These are phyloP conservation scores for Flammula alnicola DNA, from an alignment of 1,284 basidiomycete species.

Conservation along the genomic window DNA sequence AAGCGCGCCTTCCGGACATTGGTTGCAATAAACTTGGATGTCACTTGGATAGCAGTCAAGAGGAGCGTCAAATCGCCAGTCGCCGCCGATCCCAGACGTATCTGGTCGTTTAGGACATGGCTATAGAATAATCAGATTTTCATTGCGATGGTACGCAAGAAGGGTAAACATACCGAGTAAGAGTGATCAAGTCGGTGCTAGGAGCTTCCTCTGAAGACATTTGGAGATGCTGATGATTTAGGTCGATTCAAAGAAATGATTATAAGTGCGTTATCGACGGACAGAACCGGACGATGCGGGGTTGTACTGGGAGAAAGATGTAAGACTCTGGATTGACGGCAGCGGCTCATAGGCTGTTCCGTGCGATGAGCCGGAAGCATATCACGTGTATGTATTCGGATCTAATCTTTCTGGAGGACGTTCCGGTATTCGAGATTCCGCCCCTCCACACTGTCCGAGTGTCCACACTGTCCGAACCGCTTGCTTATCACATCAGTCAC, in stretches of 20 bases:
- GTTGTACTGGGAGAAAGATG: constrained; percentile 20
- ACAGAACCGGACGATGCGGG: constrained; percentile 32
- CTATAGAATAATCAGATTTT: constrained; percentile 41
- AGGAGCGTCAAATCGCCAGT: constrained; percentile 95
- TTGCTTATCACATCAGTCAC: too few species aligned
- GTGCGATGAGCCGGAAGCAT: constrained; percentile 13
- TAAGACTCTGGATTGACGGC: constrained; percentile 8
- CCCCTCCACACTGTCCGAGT: too few species aligned
- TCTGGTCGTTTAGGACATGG: constrained; percentile 86
- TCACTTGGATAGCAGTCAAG: constrained; percentile 94
- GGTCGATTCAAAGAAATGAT: constrained; percentile 13
- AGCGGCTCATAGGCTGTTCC: constrained; percentile 22
- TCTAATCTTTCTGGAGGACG: too few species aligned
- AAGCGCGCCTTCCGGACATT: constrained; percentile 97
- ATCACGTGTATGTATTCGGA: constrained; percentile 42
- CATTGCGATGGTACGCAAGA: not conserved
- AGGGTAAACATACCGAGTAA: constrained; percentile 70
- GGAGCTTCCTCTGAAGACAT: constrained; percentile 73
- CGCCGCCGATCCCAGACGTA: constrained; percentile 77
- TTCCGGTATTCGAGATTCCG: too few species aligned
- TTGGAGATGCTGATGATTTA: constrained; percentile 16
- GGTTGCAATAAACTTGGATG: constrained; percentile 96
- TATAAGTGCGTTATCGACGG: constrained; percentile 24
- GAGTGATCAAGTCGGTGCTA: constrained; percentile 87
- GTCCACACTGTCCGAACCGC: too few species aligned